Evolutionary conservation across 257 asterid genomes (phyloP).

Genomic region (Petunia secreta): DNA sequence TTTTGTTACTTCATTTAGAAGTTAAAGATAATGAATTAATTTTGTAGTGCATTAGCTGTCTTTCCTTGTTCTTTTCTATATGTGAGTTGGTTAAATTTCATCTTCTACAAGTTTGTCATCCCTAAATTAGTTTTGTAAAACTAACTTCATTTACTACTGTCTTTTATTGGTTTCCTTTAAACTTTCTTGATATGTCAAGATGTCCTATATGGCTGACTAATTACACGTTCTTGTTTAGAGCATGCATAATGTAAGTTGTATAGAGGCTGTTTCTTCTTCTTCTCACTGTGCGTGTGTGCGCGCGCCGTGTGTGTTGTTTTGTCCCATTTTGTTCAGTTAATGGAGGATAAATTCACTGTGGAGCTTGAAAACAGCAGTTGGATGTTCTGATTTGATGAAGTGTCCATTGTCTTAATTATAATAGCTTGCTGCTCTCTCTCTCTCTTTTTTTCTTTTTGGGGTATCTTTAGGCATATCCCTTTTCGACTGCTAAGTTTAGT

Average conservation of each 20-base stretch:
- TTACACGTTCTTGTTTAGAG: slow-evolving; percentile 12
- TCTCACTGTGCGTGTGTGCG: not conserved
- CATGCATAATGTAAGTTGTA: not conserved
- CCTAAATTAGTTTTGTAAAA: not conserved
- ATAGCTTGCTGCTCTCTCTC: not conserved
- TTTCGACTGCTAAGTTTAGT: not conserved
- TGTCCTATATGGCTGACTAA: not conserved
- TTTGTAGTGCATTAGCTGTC: not conserved
- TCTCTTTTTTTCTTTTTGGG: not conserved
- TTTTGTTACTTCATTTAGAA: not conserved
- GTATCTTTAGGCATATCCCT: not conserved
- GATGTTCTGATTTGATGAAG: slow-evolving; percentile 6
- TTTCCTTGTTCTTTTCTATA: not conserved
- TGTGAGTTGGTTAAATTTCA: not conserved
- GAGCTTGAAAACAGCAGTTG: not conserved
- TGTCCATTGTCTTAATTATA: slow-evolving; percentile 10
- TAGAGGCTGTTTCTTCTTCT: not conserved
- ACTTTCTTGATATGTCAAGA: not conserved
- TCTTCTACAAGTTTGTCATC: not conserved
- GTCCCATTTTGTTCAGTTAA: not conserved
- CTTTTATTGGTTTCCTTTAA: not conserved
- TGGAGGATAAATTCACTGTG: not conserved
- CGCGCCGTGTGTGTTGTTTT: not conserved
- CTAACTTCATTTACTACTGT: not conserved
- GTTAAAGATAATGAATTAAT: not conserved